A percentile compares a stretch with the other conserved stretches of the same genome.
phyloP scores from a whole-genome alignment of 2,329 filamentous ascomycete genomes.

The Cladosporium colombiae region DNA sequence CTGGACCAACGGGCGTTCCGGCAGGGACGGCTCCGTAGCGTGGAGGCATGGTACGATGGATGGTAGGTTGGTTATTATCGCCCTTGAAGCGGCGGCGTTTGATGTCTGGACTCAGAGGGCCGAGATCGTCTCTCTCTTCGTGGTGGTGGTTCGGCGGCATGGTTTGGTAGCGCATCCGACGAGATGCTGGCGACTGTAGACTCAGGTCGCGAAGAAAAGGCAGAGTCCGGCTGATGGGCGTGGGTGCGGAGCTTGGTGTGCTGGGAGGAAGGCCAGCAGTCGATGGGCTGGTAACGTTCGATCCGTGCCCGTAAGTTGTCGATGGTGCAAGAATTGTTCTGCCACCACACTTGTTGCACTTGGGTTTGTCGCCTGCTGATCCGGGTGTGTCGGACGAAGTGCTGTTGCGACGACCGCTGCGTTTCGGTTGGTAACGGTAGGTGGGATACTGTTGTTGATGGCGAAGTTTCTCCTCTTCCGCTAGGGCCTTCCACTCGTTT shows the following conservation, averaged over 20 bases:
- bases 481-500: constrained; percentile 82
- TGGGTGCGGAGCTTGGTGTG: constrained; percentile 34
- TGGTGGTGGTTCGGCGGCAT: constrained; percentile 35
- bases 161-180: constrained; percentile 27
- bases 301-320: constrained; percentile 50
- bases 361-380: constrained; percentile 43
- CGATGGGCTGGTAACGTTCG: constrained; percentile 30
- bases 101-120: constrained; percentile 54
- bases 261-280: constrained; percentile 30
- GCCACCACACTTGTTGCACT: constrained; percentile 72
- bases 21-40: constrained; percentile 30
- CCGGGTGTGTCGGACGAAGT: constrained; percentile 33
- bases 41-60: constrained; percentile 39
- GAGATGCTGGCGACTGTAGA: constrained; percentile 37
- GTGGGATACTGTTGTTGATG: constrained; percentile 89
- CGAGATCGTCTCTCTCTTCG: constrained; percentile 44
- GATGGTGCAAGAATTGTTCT: constrained; percentile 64
- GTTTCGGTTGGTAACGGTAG: constrained; percentile 88
- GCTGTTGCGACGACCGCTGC: constrained; percentile 48
- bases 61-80: constrained; percentile 41
- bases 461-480: constrained; percentile 88
- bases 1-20: constrained; percentile 29
- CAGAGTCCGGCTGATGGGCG: constrained; percentile 39
- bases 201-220: constrained; percentile 39
- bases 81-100: constrained; percentile 64